Percentiles rank a stretch among this genome's conserved stretches.
These are phyloP conservation scores for Gastrolobium bilobum DNA, from an alignment of 306 rosid species.

Conservation along the genomic window DNA sequence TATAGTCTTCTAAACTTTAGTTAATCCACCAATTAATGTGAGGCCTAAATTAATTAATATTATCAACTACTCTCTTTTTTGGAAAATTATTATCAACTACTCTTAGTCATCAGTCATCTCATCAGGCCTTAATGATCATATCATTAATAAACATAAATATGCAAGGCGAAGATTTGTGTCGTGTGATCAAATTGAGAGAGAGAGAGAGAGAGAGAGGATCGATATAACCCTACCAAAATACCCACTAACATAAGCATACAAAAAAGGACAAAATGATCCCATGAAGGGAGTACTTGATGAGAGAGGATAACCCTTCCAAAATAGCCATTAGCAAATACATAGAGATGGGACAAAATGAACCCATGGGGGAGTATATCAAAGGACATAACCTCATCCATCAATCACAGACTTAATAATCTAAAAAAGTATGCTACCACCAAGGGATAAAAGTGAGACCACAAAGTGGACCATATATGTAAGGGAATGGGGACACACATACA, in stretches of 20 bases:
- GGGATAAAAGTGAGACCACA: constrained; percentile 57
- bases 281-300: neutral
- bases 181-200: neutral
- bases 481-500: constrained; percentile 50
- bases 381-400: constrained; percentile 46
- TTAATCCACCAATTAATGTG: neutral
- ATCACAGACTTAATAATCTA: constrained; percentile 42
- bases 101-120: too few relatives aligned
- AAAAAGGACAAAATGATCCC: constrained; percentile 34
- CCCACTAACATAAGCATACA: neutral
- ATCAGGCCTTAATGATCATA: neutral
- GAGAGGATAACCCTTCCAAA: constrained; percentile 39
- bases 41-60: constrained; percentile 3
- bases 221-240: neutral
- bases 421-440: constrained; percentile 39
- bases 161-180: neutral
- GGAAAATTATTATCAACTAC: neutral
- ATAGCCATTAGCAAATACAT: neutral
- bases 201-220: neutral
- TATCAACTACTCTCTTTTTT: too few relatives aligned
- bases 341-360: constrained; percentile 48
- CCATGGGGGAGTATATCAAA: constrained; percentile 36
- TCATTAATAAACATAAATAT: neutral
- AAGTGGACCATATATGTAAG: constrained; percentile 59
- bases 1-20: constrained; percentile 31